These are phyloP conservation scores for Fusarium bulbicola DNA, from an alignment of 2,329 filamentous ascomycete genomes.

Conservation along the genomic window DNA sequence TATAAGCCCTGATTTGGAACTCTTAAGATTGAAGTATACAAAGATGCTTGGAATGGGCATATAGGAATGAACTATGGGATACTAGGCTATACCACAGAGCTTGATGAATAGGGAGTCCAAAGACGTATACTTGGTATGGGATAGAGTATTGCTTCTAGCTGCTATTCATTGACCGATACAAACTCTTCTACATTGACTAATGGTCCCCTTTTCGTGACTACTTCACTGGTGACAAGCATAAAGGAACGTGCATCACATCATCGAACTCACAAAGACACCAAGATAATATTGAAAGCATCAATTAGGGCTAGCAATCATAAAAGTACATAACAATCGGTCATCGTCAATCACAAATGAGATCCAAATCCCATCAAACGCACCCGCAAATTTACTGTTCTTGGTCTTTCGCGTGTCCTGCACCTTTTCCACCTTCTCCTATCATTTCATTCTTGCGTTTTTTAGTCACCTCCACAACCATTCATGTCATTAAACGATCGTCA, in stretches of 20 bases:
- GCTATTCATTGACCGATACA: neutral
- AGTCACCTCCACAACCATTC: constrained; percentile 6
- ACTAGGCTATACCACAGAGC: neutral
- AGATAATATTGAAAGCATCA: constrained; percentile 5
- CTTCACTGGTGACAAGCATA: too few relatives aligned
- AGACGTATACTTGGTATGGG: neutral
- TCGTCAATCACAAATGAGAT: constrained; percentile 29
- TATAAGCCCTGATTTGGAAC: neutral
- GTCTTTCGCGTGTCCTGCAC: constrained; percentile 20
- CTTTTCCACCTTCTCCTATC: constrained; percentile 3
- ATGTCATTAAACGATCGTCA: constrained; percentile 42
- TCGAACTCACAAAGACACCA: rapidly evolving
- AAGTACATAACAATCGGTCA: constrained; percentile 27
- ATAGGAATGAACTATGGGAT: neutral
- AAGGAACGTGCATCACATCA: neutral
- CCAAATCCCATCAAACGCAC: constrained; percentile 37
- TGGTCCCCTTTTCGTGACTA: constrained; percentile 8
- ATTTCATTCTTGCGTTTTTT: constrained; percentile 17
- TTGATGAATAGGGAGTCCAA: neutral
- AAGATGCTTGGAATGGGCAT: neutral
- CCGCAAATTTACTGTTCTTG: constrained; percentile 11
- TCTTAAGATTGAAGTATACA: neutral
- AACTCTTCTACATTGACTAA: neutral
- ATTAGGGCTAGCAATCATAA: constrained; percentile 30
- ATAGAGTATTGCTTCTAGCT: neutral